Percentiles rank a stretch among this genome's conserved stretches.
Evolutionary conservation across 306 rosid genomes (phyloP).

Genomic region (Gleditsia sinensis): DNA sequence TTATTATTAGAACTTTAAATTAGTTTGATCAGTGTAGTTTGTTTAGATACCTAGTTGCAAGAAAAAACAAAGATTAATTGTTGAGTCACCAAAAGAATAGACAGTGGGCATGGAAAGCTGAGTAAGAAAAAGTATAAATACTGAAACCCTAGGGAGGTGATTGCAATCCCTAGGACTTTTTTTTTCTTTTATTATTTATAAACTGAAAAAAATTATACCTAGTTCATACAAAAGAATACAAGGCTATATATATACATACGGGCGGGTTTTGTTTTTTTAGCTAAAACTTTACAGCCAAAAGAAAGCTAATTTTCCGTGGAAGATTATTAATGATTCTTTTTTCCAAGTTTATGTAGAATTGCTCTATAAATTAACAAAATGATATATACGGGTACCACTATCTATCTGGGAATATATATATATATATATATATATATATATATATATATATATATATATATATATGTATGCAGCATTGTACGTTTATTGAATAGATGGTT

Average conservation of each 20-base stretch:
- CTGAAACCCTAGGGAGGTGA: background rate
- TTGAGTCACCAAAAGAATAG: too few relatives aligned
- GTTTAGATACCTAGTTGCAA: too few relatives aligned
- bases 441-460: too few relatives aligned
- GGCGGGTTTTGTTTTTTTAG: background rate
- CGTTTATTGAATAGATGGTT: background rate
- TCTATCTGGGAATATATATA: too few relatives aligned
- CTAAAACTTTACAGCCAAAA: background rate
- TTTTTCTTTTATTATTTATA: background rate
- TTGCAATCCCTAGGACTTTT: background rate
- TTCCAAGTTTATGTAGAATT: background rate
- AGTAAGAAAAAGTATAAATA: slow-evolving; percentile 18
- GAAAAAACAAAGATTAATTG: too few relatives aligned
- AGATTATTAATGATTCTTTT: background rate
- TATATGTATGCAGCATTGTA: background rate
- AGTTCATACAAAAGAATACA: background rate
- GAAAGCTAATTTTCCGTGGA: background rate
- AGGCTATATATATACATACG: too few relatives aligned
- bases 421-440: too few relatives aligned
- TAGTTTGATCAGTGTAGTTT: too few relatives aligned
- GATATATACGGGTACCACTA: background rate
- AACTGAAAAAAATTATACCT: background rate
- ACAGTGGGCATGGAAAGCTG: slow-evolving; percentile 48
- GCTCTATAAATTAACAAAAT: background rate
- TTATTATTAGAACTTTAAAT: too few relatives aligned